phyloP scores from a whole-genome alignment of 495 filamentous ascomycete genomes.

The Bacidia gigantensis region DNA sequence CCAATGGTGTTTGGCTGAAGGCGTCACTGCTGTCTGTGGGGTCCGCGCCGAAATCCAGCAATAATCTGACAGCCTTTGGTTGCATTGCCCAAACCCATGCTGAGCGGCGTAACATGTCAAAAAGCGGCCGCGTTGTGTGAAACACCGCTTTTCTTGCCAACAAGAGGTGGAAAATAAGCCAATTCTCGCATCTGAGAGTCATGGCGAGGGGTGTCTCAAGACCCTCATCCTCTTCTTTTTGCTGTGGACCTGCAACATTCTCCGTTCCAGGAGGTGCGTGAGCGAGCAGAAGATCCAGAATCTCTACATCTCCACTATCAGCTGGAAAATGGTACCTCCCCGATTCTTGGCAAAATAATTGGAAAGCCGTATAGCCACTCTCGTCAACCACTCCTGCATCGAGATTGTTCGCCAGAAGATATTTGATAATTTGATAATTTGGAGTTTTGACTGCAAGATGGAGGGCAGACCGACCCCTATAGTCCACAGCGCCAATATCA shows the following conservation, averaged over 20 bases:
- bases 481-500: neutral
- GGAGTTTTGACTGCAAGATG: neutral
- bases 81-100: neutral
- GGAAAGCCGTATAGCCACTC: neutral
- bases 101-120: neutral
- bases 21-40: neutral
- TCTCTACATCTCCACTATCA: neutral
- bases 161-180: neutral
- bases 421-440: neutral
- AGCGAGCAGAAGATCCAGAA: neutral
- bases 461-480: neutral
- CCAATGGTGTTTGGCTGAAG: neutral
- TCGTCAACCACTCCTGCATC: neutral
- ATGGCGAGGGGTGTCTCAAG: neutral
- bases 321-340: neutral
- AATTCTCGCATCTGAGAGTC: neutral
- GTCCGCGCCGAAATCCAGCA: neutral
- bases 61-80: neutral
- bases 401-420: neutral
- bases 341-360: neutral
- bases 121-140: neutral
- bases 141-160: neutral
- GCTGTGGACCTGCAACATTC: neutral
- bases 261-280: neutral
- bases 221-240: neutral